phyloP scores from a whole-genome alignment of 495 filamentous ascomycete genomes.

The Usnea hakonensis region DNA sequence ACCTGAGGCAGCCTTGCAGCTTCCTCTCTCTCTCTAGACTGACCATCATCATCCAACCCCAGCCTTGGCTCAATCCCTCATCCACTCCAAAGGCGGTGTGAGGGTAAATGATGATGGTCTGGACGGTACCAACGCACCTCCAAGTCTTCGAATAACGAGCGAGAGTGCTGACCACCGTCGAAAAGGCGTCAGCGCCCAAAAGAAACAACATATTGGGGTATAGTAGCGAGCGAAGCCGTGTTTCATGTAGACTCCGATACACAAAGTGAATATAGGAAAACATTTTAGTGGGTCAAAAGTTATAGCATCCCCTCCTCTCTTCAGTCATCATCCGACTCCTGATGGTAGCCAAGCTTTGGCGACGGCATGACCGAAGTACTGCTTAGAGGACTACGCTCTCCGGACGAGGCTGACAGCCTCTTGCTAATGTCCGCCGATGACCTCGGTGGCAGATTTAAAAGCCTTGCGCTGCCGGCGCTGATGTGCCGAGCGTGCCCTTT shows the following conservation, averaged over 20 bases:
- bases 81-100: background rate
- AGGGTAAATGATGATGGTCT: background rate
- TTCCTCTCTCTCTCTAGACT: background rate
- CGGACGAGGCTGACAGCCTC: constrained; percentile 23
- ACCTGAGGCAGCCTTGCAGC: background rate
- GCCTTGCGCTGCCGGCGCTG: constrained; percentile 64
- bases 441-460: constrained; percentile 54
- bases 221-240: constrained; percentile 17
- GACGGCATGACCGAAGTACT: constrained; percentile 11
- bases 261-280: constrained; percentile 10
- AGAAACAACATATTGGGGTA: constrained; percentile 13
- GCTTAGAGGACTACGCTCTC: constrained; percentile 21
- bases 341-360: constrained; percentile 5
- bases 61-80: background rate
- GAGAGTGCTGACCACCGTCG: background rate
- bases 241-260: constrained; percentile 11
- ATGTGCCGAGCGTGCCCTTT: constrained; percentile 59
- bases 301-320: constrained; percentile 6
- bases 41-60: background rate
- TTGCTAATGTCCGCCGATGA: constrained; percentile 32
- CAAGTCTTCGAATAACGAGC: background rate
- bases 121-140: background rate
- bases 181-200: background rate
- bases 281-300: constrained; percentile 7
- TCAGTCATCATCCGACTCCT: constrained; percentile 21